These are phyloP conservation scores for Annulohypoxylon truncatum DNA, from an alignment of 2,329 filamentous ascomycete genomes.

Conservation along the genomic window DNA sequence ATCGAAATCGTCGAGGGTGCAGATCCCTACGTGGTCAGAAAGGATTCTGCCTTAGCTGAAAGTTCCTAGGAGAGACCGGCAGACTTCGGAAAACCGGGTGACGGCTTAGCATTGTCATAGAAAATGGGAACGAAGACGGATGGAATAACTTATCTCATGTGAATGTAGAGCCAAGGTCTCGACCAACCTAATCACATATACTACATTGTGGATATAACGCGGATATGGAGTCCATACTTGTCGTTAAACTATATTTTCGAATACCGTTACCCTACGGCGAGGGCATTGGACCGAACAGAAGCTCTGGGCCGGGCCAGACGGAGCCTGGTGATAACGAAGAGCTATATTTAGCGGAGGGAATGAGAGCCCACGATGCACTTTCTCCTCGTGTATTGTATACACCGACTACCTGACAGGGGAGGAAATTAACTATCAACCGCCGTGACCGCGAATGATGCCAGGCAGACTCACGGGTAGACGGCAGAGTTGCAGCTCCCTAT, in stretches of 20 bases:
- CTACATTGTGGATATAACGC: slow-evolving; percentile 54
- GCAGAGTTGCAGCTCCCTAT: slow-evolving; percentile 59
- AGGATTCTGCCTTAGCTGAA: slow-evolving; percentile 51
- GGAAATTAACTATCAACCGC: background rate
- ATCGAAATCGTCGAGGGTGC: background rate
- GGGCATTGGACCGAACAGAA: background rate
- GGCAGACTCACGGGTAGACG: slow-evolving; percentile 69
- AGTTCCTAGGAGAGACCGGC: slow-evolving; percentile 66
- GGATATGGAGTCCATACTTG: background rate
- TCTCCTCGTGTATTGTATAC: background rate
- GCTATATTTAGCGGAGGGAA: background rate
- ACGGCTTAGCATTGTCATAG: slow-evolving; percentile 62
- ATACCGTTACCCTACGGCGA: background rate
- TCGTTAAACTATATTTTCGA: background rate
- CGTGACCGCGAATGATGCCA: slow-evolving; percentile 52
- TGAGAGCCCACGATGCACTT: background rate
- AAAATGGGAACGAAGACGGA: slow-evolving; percentile 66
- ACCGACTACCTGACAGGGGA: background rate
- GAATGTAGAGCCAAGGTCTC: slow-evolving; percentile 58
- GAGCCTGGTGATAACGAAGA: background rate
- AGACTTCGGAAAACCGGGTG: slow-evolving; percentile 62
- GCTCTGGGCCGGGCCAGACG: background rate
- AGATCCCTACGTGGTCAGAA: slow-evolving; percentile 57
- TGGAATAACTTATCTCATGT: slow-evolving; percentile 61
- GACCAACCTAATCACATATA: slow-evolving; percentile 67